These are phyloP conservation scores for Hibiscus tridactylites DNA, from an alignment of 345 rosid genomes.

Conservation along the genomic window DNA sequence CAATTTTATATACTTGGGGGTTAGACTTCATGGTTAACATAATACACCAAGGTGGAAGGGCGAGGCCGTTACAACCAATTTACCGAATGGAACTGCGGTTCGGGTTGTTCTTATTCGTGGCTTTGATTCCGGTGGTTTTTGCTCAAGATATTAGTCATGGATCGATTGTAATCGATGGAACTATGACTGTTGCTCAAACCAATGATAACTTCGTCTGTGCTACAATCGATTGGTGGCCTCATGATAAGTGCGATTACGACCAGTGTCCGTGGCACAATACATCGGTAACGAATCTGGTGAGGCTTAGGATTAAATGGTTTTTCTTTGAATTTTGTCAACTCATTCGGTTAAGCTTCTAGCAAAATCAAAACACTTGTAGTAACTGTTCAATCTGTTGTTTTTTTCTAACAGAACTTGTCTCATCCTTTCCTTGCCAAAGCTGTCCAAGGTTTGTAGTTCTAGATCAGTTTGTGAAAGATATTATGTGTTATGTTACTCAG, in stretches of 20 bases:
- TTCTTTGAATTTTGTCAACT: not conserved
- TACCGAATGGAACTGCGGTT: conserved; percentile 36
- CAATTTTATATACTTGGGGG: not conserved
- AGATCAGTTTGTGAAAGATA: not conserved
- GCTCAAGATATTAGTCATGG: conserved; percentile 38
- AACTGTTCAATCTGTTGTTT: not conserved
- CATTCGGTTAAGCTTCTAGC: not conserved
- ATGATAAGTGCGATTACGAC: conserved; percentile 84
- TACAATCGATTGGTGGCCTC: conserved; percentile 99
- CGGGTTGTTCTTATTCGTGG: conserved; percentile 29
- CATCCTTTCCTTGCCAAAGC: conserved; percentile 73
- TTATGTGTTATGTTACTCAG: not conserved
- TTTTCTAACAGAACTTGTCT: conserved; percentile 60
- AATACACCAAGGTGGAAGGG: conserved; percentile 12
- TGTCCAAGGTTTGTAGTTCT: conserved; percentile 50
- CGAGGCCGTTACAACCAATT: conserved; percentile 4
- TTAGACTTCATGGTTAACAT: conserved; percentile 19
- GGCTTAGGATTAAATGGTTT: not conserved
- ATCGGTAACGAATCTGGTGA: conserved; percentile 73
- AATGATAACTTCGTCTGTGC: conserved; percentile 86
- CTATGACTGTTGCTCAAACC: conserved; percentile 37
- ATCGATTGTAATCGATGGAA: conserved; percentile 48
- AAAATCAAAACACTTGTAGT: not conserved
- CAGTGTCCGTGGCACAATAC: conserved; percentile 90
- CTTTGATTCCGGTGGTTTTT: conserved; percentile 33